Percentiles rank a stretch among this genome's conserved stretches.
These are phyloP conservation scores for Shiraia sp. DNA, from an alignment of 2,329 filamentous ascomycete species.

Conservation along the genomic window DNA sequence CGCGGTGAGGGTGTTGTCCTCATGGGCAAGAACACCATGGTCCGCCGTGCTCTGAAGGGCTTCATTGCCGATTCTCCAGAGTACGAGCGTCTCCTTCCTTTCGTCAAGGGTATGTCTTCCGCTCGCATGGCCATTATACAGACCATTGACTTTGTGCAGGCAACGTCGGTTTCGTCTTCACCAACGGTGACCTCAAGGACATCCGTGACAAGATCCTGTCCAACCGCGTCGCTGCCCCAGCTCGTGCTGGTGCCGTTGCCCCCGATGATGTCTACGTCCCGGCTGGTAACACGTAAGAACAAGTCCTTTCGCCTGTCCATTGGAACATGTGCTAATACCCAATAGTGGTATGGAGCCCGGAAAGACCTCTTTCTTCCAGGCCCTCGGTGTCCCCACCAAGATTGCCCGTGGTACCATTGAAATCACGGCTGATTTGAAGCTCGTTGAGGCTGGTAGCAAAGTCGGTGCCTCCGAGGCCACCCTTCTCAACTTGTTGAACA, in stretches of 20 bases:
- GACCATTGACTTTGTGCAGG: slow-evolving; percentile 49
- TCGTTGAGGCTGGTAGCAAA: slow-evolving; percentile 89
- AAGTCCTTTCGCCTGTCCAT: background rate
- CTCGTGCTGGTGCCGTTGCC: slow-evolving; percentile 95
- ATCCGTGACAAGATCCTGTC: slow-evolving; percentile 90
- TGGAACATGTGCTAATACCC: slow-evolving; percentile 17
- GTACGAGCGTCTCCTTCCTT: slow-evolving; percentile 96
- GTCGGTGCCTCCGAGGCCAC: slow-evolving; percentile 99
- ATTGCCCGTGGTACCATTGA: slow-evolving; percentile 99
- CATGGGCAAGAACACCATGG: slow-evolving; percentile 99
- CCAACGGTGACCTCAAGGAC: slow-evolving; percentile 91
- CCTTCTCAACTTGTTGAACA: slow-evolving; percentile 99
- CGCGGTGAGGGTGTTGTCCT: slow-evolving; percentile 91
- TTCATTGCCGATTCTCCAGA: slow-evolving; percentile 90
- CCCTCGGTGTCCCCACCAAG: slow-evolving; percentile 99
- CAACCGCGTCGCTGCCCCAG: slow-evolving; percentile 97
- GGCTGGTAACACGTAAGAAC: slow-evolving; percentile 81
- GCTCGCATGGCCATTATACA: slow-evolving; percentile 1
- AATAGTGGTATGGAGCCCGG: slow-evolving; percentile 92
- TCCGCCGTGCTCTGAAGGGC: slow-evolving; percentile 95
- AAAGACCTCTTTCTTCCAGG: slow-evolving; percentile 99
- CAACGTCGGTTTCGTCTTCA: slow-evolving; percentile 99
- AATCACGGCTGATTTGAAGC: slow-evolving; percentile 97
- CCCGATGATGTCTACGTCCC: slow-evolving; percentile 92
- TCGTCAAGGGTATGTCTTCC: slow-evolving; percentile 71